Evolutionary conservation across 2,329 filamentous ascomycete genomes (phyloP), one percentile per base, ranked within the genome.

Genomic region (Penicillium sp.): DNA sequence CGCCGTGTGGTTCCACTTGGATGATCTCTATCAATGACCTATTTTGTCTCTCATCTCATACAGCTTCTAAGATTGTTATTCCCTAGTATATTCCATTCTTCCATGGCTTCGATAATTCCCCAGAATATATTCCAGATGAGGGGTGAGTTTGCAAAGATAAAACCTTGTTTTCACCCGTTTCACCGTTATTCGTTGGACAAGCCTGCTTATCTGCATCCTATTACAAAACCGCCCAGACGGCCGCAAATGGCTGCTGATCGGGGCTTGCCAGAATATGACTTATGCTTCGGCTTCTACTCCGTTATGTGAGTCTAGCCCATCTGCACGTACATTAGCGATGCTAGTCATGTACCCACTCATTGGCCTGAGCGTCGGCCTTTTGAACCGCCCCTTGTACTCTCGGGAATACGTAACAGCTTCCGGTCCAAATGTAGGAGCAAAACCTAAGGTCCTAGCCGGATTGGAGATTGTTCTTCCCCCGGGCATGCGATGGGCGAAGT

Each of bases 391-490:
- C 31, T 20, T 37, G 16, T 43, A 14, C 20, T 13, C 29, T 35
- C 13, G 22, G 40, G 20, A 51, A 22, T 46, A 55, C 53, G 47
- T 45, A 58, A 58, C 18, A 16, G 11, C 39, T 45, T 51, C 38
- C 49, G 49, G 49, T 50, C 18, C 29, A 50, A 50, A 13, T 50
- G 16, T 11, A 16, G 18, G 26, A 6, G 48, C 9, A 16, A 42
- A 14, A 18, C 20, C 14, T 29, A 24, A 50, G 40, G 54, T 61
- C 55, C 56, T 62, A 43, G 63, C 53, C 55, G 29, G 42, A 39
- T 61, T 60, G 22, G 48, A 57, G 58, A 61, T 62, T 54, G 38
- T 38, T 42, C 37, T 46, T 46, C 34, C 47, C 56, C 42, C 57
- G 52, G 59, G 55, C 49, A 51, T 60, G 53, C 53, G 26, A 60